These are phyloP conservation scores for Epichloe bromicola DNA, from an alignment of 2,329 filamentous ascomycete genomes.

Conservation along the genomic window DNA sequence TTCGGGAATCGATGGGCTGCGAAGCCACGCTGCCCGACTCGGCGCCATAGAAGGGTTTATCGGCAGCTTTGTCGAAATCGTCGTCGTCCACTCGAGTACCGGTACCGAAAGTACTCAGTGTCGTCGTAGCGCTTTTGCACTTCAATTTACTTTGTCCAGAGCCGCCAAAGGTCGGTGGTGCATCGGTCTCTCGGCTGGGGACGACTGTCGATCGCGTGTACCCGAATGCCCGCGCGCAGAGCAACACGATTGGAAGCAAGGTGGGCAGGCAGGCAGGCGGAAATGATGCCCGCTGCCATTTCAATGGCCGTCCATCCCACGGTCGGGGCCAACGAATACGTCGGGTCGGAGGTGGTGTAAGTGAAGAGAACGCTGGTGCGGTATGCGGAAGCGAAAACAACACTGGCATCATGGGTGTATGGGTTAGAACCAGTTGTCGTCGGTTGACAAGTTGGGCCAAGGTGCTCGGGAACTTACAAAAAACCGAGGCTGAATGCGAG, in stretches of 20 bases:
- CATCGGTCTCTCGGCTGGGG: conserved; percentile 13
- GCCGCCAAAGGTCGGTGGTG: conserved; percentile 10
- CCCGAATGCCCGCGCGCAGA: conserved; percentile 25
- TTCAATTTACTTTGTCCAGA: conserved; percentile 7
- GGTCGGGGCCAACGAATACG: conserved; percentile 32
- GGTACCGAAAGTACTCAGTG: conserved; percentile 8
- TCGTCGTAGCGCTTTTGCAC: conserved; percentile 9
- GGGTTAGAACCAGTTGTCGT: neutral
- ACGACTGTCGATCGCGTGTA: conserved; percentile 19
- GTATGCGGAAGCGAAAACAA: conserved; percentile 35
- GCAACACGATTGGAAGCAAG: conserved; percentile 30
- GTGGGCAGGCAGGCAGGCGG: conserved; percentile 40
- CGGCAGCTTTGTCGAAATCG: conserved; percentile 4
- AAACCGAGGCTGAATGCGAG: conserved; percentile 31
- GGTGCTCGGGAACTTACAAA: conserved; percentile 21
- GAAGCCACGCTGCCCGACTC: conserved; percentile 12
- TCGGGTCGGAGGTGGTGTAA: conserved; percentile 25
- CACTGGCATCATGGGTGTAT: conserved; percentile 15
- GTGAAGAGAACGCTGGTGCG: conserved; percentile 33
- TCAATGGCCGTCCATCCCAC: conserved; percentile 37
- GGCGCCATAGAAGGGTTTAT: conserved; percentile 17
- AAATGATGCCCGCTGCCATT: conserved; percentile 36
- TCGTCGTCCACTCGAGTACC: conserved; percentile 4
- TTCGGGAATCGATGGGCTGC: neutral
- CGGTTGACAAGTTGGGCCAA: neutral